Conservation (phyloP, 305 asterid species). For the Solanum hybrid region DNA sequence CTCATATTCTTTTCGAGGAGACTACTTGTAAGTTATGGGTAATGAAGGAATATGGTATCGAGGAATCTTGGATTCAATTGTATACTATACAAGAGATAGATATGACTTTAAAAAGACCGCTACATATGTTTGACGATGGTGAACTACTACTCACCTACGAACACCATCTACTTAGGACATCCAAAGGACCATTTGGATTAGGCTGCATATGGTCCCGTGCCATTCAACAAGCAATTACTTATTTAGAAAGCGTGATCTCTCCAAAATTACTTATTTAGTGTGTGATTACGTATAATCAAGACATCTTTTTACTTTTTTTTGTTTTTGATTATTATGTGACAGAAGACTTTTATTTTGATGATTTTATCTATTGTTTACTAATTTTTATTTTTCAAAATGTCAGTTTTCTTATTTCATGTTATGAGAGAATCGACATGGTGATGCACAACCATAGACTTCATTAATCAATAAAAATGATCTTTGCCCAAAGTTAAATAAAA, state of each 20-base stretch:
- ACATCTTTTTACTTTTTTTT: too few species aligned
- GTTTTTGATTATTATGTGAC: not conserved
- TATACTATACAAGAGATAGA: not conserved
- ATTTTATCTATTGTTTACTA: not conserved
- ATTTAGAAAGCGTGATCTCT: not conserved
- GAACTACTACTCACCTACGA: not conserved
- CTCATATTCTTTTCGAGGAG: not conserved
- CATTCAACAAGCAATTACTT: not conserved
- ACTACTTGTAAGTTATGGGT: not conserved
- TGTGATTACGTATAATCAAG: not conserved
- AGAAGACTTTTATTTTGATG: not conserved
- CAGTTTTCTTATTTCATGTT: not conserved
- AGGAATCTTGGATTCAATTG: not conserved
- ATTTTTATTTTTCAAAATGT: not conserved
- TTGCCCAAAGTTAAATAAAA: not conserved
- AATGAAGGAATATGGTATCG: not conserved
- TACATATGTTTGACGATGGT: not conserved
- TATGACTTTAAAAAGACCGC: not conserved
- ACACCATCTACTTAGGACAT: not conserved
- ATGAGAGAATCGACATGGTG: not conserved
- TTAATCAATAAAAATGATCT: not conserved
- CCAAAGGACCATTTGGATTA: not conserved
- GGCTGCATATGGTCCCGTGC: not conserved
- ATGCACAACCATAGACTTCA: not conserved
- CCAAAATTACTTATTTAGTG: not conserved